phyloP scores from a whole-genome alignment of 2,329 filamentous ascomycete species.

The Sporothrix euskadiensis region DNA sequence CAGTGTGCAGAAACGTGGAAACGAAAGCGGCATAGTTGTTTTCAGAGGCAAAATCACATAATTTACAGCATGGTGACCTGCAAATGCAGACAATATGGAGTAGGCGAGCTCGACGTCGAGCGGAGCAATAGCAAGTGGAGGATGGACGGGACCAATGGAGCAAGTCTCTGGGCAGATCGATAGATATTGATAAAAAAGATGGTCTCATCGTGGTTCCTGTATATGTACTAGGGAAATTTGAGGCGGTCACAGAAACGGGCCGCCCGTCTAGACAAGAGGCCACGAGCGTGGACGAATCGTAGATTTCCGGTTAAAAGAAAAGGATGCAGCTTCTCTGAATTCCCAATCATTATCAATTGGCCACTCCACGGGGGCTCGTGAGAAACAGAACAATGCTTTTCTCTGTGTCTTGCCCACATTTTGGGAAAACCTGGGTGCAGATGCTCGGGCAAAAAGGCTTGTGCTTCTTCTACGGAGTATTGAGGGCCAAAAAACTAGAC shows the following conservation, averaged over 20 bases:
- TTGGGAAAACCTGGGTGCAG: slow-evolving; percentile 2
- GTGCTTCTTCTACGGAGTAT: neutral
- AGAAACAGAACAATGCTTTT: slow-evolving; percentile 1
- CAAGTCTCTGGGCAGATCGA: neutral
- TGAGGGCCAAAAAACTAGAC: neutral
- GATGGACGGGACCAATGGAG: no score
- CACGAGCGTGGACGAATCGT: neutral
- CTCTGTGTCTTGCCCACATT: neutral
- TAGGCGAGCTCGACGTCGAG: no score
- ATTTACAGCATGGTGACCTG: neutral
- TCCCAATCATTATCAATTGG: neutral
- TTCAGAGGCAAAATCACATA: neutral
- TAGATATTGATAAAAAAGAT: neutral
- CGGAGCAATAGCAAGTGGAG: neutral
- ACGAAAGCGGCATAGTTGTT: no score
- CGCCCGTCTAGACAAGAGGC: neutral
- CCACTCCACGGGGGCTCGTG: neutral
- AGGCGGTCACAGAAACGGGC: neutral
- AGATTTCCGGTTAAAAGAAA: neutral
- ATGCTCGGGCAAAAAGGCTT: neutral
- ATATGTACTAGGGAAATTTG: neutral
- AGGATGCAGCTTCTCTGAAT: neutral
- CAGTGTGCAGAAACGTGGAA: neutral
- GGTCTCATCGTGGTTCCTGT: neutral
- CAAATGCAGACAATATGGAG: no score